phyloP scores from a whole-genome alignment of 345 rosid species.

The Melaleuca alternifolia region DNA sequence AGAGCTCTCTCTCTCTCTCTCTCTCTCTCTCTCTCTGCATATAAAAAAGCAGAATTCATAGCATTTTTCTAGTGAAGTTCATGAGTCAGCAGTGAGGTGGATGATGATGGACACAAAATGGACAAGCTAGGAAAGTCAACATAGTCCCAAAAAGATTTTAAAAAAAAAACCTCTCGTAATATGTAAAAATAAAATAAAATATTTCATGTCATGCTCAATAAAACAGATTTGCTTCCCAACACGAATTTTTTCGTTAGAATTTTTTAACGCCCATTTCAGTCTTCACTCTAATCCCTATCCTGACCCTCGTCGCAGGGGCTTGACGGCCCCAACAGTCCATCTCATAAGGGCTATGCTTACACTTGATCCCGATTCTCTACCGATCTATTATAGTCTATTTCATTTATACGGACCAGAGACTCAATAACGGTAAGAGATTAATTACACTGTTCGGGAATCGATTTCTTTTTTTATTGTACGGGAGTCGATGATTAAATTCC shows the following conservation, averaged over 20 bases:
- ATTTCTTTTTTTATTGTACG: accelerated
- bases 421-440: no score
- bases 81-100: not conserved
- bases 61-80: not conserved
- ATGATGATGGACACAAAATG: not conserved
- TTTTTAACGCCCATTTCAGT: no score
- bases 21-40: not conserved
- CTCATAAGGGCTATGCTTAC: no score
- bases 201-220: not conserved
- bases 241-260: no score
- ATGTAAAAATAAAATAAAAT: not conserved
- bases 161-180: not conserved
- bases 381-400: not conserved
- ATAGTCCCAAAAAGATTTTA: no score
- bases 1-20: not conserved
- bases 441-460: no score
- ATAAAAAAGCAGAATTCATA: not conserved
- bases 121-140: not conserved
- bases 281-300: no score
- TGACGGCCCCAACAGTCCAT: no score
- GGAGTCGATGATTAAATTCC: not conserved
- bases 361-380: no score
- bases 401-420: not conserved
- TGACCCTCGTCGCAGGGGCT: no score
- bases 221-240: no score